phyloP scores from a whole-genome alignment of 2,329 filamentous ascomycete species.

The Colletotrichum nymphaeae region DNA sequence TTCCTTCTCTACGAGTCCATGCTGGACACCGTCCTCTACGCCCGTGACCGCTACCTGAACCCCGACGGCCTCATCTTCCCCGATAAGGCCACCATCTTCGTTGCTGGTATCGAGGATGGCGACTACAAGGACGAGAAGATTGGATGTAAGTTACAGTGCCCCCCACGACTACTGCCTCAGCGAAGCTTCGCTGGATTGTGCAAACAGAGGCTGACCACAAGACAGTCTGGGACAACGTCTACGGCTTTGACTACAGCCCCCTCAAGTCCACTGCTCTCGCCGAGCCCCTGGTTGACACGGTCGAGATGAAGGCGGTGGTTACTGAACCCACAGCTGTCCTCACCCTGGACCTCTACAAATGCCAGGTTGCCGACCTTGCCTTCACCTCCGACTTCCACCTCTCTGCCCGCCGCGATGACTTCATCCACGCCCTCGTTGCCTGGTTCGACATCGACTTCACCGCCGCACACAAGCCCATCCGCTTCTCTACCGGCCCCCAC shows the following conservation, averaged over 20 bases:
- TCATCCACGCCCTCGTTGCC: constrained; percentile 93
- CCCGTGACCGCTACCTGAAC: constrained; percentile 89
- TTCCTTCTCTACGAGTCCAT: constrained; percentile 99
- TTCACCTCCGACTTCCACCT: constrained; percentile 86
- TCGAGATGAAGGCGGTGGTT: constrained; percentile 96
- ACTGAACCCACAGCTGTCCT: constrained; percentile 89
- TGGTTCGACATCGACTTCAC: constrained; percentile 99
- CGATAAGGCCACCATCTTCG: constrained; percentile 97
- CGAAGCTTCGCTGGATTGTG: neutral
- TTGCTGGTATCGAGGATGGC: constrained; percentile 97
- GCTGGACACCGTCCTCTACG: constrained; percentile 97
- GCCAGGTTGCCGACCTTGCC: constrained; percentile 83
- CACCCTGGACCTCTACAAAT: constrained; percentile 93
- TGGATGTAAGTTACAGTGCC: constrained; percentile 77
- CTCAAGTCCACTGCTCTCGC: constrained; percentile 94
- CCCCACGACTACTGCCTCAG: neutral
- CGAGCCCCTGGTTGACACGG: constrained; percentile 96
- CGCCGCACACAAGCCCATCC: constrained; percentile 97
- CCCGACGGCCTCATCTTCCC: constrained; percentile 96
- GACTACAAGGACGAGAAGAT: constrained; percentile 99
- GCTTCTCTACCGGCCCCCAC: constrained; percentile 96
- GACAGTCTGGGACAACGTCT: constrained; percentile 98
- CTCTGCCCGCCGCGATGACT: constrained; percentile 85
- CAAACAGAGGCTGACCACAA: neutral
- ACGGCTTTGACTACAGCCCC: constrained; percentile 95